These are phyloP conservation scores for Hansenula sp. DNA, from an alignment of 1,139 yeast species.

Conservation along the genomic window DNA sequence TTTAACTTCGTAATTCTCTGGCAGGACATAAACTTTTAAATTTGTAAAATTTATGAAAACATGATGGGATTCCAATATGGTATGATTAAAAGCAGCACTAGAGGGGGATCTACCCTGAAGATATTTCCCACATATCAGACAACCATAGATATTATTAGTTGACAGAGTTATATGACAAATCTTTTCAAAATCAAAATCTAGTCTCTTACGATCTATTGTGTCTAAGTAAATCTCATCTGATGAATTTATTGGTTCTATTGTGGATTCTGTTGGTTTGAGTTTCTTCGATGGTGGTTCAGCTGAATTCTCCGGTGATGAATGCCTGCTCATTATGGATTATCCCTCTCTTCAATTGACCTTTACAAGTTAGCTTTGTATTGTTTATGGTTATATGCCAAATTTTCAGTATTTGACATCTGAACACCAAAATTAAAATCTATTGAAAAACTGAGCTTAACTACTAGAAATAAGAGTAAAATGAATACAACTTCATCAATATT, in stretches of 20 bases:
- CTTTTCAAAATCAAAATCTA: constrained; percentile 71
- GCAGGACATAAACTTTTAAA: constrained; percentile 49
- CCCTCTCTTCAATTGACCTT: too few relatives aligned
- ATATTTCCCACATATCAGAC: constrained; percentile 71
- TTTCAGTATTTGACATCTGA: too few relatives aligned
- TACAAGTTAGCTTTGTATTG: too few relatives aligned
- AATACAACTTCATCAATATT: too few relatives aligned
- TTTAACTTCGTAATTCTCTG: constrained; percentile 38
- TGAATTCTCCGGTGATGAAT: not conserved
- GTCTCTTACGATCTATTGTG: constrained; percentile 45
- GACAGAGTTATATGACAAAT: constrained; percentile 62
- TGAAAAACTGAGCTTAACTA: too few relatives aligned
- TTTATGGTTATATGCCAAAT: too few relatives aligned
- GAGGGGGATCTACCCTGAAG: constrained; percentile 60
- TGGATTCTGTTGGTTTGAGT: not conserved
- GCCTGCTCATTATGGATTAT: not conserved
- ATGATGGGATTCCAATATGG: constrained; percentile 59
- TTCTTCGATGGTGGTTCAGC: not conserved
- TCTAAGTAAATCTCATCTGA: constrained; percentile 38
- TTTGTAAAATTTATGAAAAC: constrained; percentile 53
- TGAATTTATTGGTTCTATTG: too few relatives aligned
- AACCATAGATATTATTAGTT: constrained; percentile 60
- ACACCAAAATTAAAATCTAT: too few relatives aligned
- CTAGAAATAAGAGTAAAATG: too few relatives aligned
- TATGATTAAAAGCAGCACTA: constrained; percentile 67